Conservation (phyloP, 2,329 filamentous ascomycete genomes). For the Meredithiella fracta region DNA sequence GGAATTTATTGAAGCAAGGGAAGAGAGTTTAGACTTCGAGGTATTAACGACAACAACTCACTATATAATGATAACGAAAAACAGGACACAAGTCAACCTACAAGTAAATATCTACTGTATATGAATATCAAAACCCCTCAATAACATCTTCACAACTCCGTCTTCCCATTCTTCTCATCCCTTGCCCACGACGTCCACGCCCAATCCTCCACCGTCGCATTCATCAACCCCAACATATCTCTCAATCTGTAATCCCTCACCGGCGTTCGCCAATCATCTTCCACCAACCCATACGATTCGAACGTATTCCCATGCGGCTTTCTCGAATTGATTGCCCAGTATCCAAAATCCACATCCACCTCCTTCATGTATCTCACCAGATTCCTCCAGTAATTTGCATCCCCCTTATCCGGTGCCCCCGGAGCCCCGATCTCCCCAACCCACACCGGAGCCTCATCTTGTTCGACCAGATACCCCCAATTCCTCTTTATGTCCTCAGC, state of each 20-base stretch:
- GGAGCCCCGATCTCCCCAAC: constrained; percentile 51
- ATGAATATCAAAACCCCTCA: no score
- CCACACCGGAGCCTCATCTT: constrained; percentile 41
- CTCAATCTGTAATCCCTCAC: constrained; percentile 46
- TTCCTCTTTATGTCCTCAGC: constrained; percentile 44
- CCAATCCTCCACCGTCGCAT: constrained; percentile 14
- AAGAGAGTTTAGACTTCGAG: constrained; percentile 40
- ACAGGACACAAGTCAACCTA: neutral
- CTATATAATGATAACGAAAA: neutral
- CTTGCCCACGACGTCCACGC: neutral
- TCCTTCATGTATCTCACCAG: constrained; percentile 40
- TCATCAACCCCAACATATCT: constrained; percentile 41
- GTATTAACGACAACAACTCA: neutral
- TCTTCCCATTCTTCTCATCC: neutral
- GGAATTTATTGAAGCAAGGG: constrained; percentile 48
- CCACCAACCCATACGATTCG: constrained; percentile 45
- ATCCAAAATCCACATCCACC: constrained; percentile 48
- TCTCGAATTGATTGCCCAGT: constrained; percentile 53
- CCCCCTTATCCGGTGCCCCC: constrained; percentile 33
- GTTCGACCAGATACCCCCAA: constrained; percentile 44
- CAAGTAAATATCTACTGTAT: neutral
- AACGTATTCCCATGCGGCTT: constrained; percentile 41
- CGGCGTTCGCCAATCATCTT: constrained; percentile 48
- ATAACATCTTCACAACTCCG: no score
- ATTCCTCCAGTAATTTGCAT: constrained; percentile 49